phyloP scores from a whole-genome alignment of 2,329 filamentous ascomycete genomes.

The Trichoderma sp. region DNA sequence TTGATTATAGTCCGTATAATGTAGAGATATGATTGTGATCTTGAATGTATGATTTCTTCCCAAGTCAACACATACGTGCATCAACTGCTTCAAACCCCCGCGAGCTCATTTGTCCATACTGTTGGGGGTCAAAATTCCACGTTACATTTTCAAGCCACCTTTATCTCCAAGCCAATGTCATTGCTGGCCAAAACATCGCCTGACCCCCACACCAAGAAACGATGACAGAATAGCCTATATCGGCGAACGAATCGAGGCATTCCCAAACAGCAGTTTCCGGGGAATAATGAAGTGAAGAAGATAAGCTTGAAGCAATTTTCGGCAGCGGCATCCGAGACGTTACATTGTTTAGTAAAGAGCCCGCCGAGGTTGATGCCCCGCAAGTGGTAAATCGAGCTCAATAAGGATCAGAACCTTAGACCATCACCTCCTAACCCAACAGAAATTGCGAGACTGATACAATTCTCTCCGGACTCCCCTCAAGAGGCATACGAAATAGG shows the following conservation, averaged over 20 bases:
- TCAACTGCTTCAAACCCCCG: background rate
- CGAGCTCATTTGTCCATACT: background rate
- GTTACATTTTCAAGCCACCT: slow-evolving; percentile 15
- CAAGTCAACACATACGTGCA: background rate
- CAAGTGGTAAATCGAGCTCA: background rate
- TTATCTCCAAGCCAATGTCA: background rate
- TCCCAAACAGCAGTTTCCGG: background rate
- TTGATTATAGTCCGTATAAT: background rate
- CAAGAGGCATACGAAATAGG: background rate
- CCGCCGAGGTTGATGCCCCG: background rate
- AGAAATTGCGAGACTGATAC: background rate
- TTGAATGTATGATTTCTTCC: background rate
- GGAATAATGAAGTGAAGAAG: background rate
- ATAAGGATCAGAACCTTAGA: background rate
- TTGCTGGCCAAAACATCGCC: background rate
- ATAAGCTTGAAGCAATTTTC: background rate
- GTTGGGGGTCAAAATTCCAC: slow-evolving; percentile 12
- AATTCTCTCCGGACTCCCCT: background rate
- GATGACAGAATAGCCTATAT: background rate
- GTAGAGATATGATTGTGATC: background rate
- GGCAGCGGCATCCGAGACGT: slow-evolving; percentile 5
- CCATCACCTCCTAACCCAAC: background rate
- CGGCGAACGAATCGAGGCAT: background rate
- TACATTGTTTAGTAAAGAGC: slow-evolving; percentile 10
- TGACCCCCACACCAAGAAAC: slow-evolving; percentile 10